Evolutionary conservation across 106 monocot species (phyloP), one percentile per base, ranked within the genome.

Genomic region (Phalaenopsis aphrodite): DNA sequence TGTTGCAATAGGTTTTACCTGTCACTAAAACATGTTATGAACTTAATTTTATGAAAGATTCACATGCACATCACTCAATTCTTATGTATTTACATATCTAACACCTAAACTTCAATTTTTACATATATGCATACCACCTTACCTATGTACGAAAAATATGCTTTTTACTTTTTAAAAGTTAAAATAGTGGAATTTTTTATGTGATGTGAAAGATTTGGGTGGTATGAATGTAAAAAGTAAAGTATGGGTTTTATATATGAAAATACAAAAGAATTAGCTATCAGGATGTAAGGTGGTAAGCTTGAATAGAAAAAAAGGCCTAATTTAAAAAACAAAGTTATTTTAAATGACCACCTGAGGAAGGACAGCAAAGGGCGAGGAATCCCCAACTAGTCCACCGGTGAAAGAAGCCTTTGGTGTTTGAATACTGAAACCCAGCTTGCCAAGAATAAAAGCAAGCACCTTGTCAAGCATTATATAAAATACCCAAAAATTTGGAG

Each of bases 401-500:
- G 94, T 99, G 79, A 99, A 99, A 75, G 98, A 99, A 79, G 92
- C 98, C 75, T 82, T 41, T 3, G 92, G 88, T 65, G 72, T 75
- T 36, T 75, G 79, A 72, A 99, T 84, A 82, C 78, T 75, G 46
- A 92, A 93, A 5, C 90, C 91, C 67, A 99, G 77, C 52, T 88
- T 89, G 42, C 73, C 73, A 75, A 94, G 84, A 17, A 87, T 38
- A 71, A 88, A 84, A 52, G 93, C 83, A 43, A 99, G 84, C 24
- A 71, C 78, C 78, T 99, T 99, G 84, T 99, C 98, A 74, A 99
- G 79, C 78, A 93, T 41, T 66, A 99, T 95, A 69, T 99, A 99
- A 82, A 99, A 99, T 48, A 93, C 98, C 98, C 98, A 94, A 81
- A 94, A 91, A 82, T 99, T 94, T 41, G 98, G 98, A 78, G 98